Base-by-base conservation (phyloP, 192 early-diverging fungal species). In the Entophlyctis luteolus region DNA sequence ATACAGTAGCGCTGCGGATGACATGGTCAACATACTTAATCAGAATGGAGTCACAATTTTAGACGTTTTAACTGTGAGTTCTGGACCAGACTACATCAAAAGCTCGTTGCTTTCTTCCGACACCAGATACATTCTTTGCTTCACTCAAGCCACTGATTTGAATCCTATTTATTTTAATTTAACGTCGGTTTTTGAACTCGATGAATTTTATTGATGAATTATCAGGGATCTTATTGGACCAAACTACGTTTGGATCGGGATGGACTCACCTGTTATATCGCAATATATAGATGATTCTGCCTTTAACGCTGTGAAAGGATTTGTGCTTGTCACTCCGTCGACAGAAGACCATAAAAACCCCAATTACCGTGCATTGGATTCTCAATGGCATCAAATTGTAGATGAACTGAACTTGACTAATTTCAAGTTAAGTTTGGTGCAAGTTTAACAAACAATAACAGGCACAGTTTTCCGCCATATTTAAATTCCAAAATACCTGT, bases 101-200 rank as follows among this genome's bases (percentile, higher is more conserved):
- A 23, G 22, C 10, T 27, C 14, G 10, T 14, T 59, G 14, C 16
- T 34, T 23, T 22, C 27, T n/a, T 35, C 45, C 18, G 47, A 63
- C 49, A 48, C 60, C 5, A 18, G 60, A 63, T 63, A 63, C 2
- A 63, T 63, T 49, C 3, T 63, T 3, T 45, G 27, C 12, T 63
- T 63, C 49, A 48, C 49, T 5, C 29, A 48, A 18, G 45, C 10
- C 0, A 32, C 10, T 5, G 42, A 25, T 29, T 48, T 63, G n/a
- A 23, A 31, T 4, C 27, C 14, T 6, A 1, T 63, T 14, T 63
- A 63, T 49, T 63, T 63, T 31, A 48, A 63, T 49, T 29, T 29
- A 34, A 23, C 8, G 55, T 57, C 4, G 14, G 14, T 52, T 52
- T 16, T 52, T 42, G 39, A 18, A 23, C 25, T 52, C 50, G 32